Base-by-base conservation (phyloP, 495 filamentous ascomycete genomes). In the Aspergillus olivimuriae region DNA sequence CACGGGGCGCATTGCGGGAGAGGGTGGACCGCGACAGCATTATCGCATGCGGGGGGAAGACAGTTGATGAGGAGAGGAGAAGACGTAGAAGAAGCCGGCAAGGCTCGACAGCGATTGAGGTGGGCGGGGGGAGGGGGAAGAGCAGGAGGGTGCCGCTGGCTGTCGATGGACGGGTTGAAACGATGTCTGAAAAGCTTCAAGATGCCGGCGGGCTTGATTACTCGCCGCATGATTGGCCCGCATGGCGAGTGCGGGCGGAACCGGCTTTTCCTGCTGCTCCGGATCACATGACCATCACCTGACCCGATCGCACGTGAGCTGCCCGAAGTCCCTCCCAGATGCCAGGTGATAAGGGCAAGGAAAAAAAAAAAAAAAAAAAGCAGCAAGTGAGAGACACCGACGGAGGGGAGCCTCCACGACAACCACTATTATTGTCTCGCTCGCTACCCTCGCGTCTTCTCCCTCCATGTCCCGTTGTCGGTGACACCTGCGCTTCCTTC, bases 11-110 rank as follows among this genome's bases (percentile, higher is more conserved):
- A 71, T 80, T 79, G 66, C 83, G 81, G 68, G 82, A 73, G 63
- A 91, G 68, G 68, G 81, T 76, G 66, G 85, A 82, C 73, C 84
- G 82, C 67, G 84, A 86, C 72, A 94, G 74, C 89, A 95, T 95
- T 65, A 72, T 83, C 53, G 73, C 67, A 70, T 72, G 67, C 66
- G 69, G 60, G 66, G 67, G 56, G 44, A 47, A 50, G 53, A 60
- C 55, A 53, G 52, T 49, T 55, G 60, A 52, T 28, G 32, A 44
- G 46, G 53, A 45, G 49, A 41, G 48, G 50, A 53, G 44, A 53
- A 56, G 52, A n/a, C n/a, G n/a, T 18, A 42, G 34, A 46, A 37
- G 44, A 63, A 65, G 66, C 62, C 58, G 53, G 11, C 55, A 48
- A 51, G 56, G 60, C 54, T 62, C 54, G 45, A 56, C 53, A 65